Evolutionary conservation across 2,329 filamentous ascomycete genomes (phyloP).

Genomic region (Emydomyces testavorans): DNA sequence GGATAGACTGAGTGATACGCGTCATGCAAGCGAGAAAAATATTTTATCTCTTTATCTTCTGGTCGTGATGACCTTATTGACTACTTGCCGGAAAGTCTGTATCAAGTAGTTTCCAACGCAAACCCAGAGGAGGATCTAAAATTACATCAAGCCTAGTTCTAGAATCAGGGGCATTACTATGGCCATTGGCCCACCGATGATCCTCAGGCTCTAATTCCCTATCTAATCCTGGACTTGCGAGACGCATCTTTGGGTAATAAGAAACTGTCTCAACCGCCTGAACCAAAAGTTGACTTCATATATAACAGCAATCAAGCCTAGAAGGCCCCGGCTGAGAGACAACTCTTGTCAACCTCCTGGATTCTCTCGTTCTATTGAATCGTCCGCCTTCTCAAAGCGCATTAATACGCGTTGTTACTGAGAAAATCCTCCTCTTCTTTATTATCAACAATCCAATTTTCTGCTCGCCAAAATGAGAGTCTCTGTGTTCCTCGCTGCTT

Average conservation of each 20-base stretch:
- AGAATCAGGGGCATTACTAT: not conserved
- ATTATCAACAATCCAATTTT: not conserved
- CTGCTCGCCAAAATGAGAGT: constrained; percentile 3
- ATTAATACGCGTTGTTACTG: not conserved
- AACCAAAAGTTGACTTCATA: not conserved
- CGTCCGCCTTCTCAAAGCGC: not conserved
- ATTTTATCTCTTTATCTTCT: not conserved
- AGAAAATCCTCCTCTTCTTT: not conserved
- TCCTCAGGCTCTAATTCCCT: not conserved
- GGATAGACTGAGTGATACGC: not conserved
- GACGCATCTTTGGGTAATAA: not conserved
- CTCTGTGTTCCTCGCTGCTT: constrained; percentile 1
- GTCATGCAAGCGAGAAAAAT: constrained; percentile 1
- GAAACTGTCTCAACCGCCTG: not conserved
- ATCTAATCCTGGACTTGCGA: not conserved
- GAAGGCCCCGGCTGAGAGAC: not conserved
- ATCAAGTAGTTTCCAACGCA: not conserved
- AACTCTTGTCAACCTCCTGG: not conserved
- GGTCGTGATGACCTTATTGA: not conserved
- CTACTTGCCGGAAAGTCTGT: not conserved
- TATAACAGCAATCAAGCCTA: not conserved
- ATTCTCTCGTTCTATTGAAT: not conserved
- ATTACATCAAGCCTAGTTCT: not conserved
- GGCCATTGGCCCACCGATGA: constrained; percentile 2
- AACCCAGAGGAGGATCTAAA: not conserved